Evolutionary conservation across 495 filamentous ascomycete genomes (phyloP), one percentile per base, ranked within the genome.

Genomic region (Mycothermus thermophilus): DNA sequence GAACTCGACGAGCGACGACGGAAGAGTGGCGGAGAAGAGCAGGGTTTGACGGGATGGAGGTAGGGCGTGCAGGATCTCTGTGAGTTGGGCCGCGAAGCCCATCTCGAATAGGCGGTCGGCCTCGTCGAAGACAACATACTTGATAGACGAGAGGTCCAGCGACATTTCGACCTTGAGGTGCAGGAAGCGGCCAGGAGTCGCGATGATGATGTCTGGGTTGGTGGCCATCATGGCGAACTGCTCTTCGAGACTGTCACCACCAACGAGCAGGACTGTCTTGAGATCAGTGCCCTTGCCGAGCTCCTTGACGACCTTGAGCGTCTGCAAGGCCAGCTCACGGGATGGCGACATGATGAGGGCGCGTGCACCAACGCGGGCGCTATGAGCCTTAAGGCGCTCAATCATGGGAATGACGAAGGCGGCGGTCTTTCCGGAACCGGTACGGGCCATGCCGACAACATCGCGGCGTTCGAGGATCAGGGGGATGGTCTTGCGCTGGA

Each of bases 321-420:
- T 96, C 59, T 99, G 90, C 41, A 96, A 59, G 8, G 90, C 90
- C 43, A 99, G 60, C 55, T 99, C 90, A 54, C 90, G 68, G 13
- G 84, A 92, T 1, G 90, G 90, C 17, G 87, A 93, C 46, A 99
- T 47, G 23, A 99, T 77, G 35, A 96, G 60, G 8, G 74, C 92
- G 44, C 90, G 68, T 23, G 84, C 72, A 17, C 90, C 90, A 41
- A 96, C 72, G 50, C 74, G 76, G 8, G 75, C 74, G 48, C 79
- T 93, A 50, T 99, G 90, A n/a, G 71, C 67, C 58, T 83, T 92
- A 42, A 99, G 64, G 34, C 80, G 83, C 63, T 96, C 80, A 40
- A 99, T 81, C 87, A 97, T 90, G 27, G 90, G 90, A 37, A 97
- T 88, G 4, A 97, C 84, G 54, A 97, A 97, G 10, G 90, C 88